Evolutionary conservation across 129 eudicot species (phyloP).

Genomic region (Rutidosis leptorrhynchoides): DNA sequence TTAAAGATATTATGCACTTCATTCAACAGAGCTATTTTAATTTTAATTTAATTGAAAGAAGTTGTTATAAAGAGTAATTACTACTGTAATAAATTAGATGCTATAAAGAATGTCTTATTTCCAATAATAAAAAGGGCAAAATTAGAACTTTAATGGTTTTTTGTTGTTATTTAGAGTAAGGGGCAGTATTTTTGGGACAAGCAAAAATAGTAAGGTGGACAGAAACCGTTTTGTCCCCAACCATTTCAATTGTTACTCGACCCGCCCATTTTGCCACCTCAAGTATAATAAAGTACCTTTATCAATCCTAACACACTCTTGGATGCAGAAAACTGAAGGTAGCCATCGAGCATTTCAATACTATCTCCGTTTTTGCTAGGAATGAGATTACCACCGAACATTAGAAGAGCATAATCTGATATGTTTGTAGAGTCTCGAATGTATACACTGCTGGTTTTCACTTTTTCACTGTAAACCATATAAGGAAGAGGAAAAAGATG

Average conservation of each 20-base stretch:
- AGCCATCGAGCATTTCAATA: conserved; percentile 96
- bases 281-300: conserved; percentile 41
- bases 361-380: conserved; percentile 80
- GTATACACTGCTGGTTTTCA: conserved; percentile 72
- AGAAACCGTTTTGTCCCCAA: background rate
- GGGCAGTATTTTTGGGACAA: background rate
- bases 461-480: conserved; percentile 92
- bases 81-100: too few species aligned
- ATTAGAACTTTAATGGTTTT: background rate
- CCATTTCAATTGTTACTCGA: background rate
- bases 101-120: too few species aligned
- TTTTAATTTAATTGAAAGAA: too few species aligned
- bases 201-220: background rate
- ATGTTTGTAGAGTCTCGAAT: conserved; percentile 84
- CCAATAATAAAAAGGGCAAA: background rate
- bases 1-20: too few species aligned
- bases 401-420: conserved; percentile 86
- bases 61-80: too few species aligned
- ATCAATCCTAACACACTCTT: conserved; percentile 70
- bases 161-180: too few species aligned
- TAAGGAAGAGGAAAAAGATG: conserved; percentile 86
- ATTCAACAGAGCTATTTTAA: too few species aligned
- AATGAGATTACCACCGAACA: conserved; percentile 88
- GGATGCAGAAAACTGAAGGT: conserved; percentile 95
- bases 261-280: conserved; percentile 3